Conservation (phyloP, 371 early-diverging fungal genomes). For the Zancudomyces culisetae region DNA sequence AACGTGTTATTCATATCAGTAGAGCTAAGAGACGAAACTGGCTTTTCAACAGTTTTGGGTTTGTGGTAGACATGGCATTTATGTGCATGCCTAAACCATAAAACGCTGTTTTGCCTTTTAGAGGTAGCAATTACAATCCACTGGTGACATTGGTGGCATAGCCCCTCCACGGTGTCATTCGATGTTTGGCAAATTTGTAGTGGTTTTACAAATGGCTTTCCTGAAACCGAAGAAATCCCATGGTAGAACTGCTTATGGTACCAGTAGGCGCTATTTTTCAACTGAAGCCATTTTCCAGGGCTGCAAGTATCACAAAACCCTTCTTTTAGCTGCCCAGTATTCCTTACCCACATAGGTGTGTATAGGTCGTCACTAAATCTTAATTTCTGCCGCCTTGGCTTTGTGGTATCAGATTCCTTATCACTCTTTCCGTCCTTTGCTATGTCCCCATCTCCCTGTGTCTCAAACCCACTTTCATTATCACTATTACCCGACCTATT, state of each 20-base stretch:
- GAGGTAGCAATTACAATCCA: slow-evolving; percentile 66
- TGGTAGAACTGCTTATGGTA: slow-evolving; percentile 87
- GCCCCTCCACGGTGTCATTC: slow-evolving; percentile 52
- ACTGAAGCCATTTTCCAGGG: slow-evolving; percentile 76
- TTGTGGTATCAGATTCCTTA: neutral
- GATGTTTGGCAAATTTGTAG: slow-evolving; percentile 44
- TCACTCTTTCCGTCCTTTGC: neutral
- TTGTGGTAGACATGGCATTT: slow-evolving; percentile 80
- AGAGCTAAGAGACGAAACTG: no score
- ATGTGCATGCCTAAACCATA: slow-evolving; percentile 84
- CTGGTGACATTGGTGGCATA: slow-evolving; percentile 68
- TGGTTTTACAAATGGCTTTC: slow-evolving; percentile 55
- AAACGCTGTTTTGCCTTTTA: slow-evolving; percentile 55
- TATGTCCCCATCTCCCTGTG: no score
- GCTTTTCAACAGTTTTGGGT: slow-evolving; percentile 46
- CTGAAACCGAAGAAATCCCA: slow-evolving; percentile 80
- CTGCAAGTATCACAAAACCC: slow-evolving; percentile 74
- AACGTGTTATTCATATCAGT: no score
- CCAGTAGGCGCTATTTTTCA: slow-evolving; percentile 87
- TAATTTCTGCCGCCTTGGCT: slow-evolving; percentile 21
- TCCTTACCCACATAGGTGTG: slow-evolving; percentile 74
- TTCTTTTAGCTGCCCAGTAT: slow-evolving; percentile 58
- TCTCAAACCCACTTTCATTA: no score
- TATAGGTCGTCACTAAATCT: slow-evolving; percentile 63
- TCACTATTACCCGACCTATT: no score